Percentiles rank a stretch among this genome's conserved stretches.
Conservation (phyloP, 2,329 filamentous ascomycete species). For the Trichoderma semiorbis region DNA sequence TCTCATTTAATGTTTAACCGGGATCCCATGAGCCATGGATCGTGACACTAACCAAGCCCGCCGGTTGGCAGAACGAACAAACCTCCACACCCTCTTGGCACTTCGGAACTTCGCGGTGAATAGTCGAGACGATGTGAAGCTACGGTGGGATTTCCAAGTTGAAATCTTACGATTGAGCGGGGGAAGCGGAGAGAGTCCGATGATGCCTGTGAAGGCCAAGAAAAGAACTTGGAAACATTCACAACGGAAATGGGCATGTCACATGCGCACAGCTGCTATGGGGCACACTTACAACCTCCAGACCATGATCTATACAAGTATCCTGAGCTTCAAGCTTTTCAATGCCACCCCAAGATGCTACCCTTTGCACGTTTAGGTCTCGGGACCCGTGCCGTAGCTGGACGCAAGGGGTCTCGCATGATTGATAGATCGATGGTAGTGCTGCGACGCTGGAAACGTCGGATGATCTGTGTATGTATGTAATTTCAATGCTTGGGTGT, state of each 20-base stretch:
- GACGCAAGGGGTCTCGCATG: constrained; percentile 2
- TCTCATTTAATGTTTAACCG: background rate
- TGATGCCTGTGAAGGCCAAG: background rate
- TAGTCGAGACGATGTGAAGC: background rate
- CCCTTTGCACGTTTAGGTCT: background rate
- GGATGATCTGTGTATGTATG: background rate
- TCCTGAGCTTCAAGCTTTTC: background rate
- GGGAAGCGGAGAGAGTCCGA: background rate
- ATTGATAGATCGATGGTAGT: background rate
- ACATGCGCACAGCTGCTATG: background rate
- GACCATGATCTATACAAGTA: background rate
- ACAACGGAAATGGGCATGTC: background rate
- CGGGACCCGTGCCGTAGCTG: background rate
- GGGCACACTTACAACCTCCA: background rate
- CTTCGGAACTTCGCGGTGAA: constrained; percentile 3
- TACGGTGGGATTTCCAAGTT: background rate
- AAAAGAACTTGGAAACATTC: background rate
- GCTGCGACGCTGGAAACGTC: background rate
- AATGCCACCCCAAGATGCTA: background rate
- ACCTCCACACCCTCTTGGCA: background rate
- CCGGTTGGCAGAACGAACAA: background rate
- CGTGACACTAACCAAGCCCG: background rate
- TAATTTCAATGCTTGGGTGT: background rate
- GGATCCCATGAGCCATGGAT: background rate
- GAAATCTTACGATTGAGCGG: background rate